Evolutionary conservation across 1,284 basidiomycete species (phyloP).

Genomic region (Leccinum variabile): DNA sequence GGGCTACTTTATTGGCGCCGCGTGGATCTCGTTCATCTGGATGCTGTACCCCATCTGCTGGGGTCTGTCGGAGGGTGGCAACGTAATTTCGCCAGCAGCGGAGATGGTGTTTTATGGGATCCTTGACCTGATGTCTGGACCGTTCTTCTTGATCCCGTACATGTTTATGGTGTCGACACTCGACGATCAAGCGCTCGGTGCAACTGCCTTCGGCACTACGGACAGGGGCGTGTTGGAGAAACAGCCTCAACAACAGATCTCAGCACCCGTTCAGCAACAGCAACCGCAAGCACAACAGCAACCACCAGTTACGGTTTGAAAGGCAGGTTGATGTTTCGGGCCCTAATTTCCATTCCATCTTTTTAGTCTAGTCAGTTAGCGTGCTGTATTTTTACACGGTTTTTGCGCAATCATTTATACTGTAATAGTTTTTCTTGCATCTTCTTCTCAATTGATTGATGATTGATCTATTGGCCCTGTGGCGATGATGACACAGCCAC

Average conservation of each 20-base stretch:
- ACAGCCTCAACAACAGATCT: background rate
- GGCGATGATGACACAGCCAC: constrained; percentile 24
- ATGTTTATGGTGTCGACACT: constrained; percentile 35
- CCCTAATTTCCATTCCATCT: background rate
- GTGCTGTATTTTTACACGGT: background rate
- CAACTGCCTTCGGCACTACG: constrained; percentile 16
- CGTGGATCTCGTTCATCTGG: constrained; percentile 50
- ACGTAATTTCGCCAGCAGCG: constrained; percentile 44
- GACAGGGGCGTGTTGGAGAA: constrained; percentile 10
- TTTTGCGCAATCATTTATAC: background rate
- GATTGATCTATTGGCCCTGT: background rate
- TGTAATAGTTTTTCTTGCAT: background rate
- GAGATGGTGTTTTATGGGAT: constrained; percentile 61
- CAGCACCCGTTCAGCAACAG: background rate
- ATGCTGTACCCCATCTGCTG: constrained; percentile 51
- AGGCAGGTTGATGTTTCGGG: background rate
- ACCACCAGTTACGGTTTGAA: background rate
- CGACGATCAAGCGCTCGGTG: constrained; percentile 29
- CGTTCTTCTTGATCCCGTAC: constrained; percentile 43
- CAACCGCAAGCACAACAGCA: background rate
- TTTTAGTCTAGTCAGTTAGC: background rate
- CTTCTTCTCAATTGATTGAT: background rate
- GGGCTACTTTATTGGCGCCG: constrained; percentile 42
- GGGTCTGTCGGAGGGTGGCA: constrained; percentile 49
- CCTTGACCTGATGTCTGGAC: constrained; percentile 57